phyloP scores from a whole-genome alignment of 2,329 filamentous ascomycete species.

The Blastomyces percursus region DNA sequence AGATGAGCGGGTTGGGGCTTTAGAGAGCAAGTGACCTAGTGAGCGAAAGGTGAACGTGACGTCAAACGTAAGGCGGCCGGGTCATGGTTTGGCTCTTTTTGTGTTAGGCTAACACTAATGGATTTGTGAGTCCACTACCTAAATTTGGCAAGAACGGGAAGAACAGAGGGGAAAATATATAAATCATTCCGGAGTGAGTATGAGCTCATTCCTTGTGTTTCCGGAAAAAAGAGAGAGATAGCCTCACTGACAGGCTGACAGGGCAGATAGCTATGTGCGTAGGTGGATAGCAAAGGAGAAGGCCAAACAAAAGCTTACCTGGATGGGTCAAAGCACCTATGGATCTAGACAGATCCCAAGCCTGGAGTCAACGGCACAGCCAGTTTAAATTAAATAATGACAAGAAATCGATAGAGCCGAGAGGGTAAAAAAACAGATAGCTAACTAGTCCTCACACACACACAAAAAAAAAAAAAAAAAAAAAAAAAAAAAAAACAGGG shows the following conservation, averaged over 20 bases:
- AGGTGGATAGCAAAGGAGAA: neutral
- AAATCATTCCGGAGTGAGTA: neutral
- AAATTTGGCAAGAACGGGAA: neutral
- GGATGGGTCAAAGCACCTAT: neutral
- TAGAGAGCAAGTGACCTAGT: slow-evolving; percentile 1
- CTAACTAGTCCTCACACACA: neutral
- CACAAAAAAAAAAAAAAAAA: no score
- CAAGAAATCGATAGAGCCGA: neutral
- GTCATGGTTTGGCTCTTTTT: neutral
- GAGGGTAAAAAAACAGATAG: neutral
- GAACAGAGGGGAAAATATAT: neutral
- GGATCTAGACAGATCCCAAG: neutral
- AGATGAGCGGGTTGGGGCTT: neutral
- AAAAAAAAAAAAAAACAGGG: neutral
- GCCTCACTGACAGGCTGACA: neutral
- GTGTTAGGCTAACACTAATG: neutral
- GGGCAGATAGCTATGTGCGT: neutral
- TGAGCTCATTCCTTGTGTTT: neutral
- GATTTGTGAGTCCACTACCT: neutral
- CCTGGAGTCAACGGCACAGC: neutral
- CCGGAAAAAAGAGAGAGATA: no score
- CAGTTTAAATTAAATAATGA: neutral
- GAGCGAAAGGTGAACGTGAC: neutral
- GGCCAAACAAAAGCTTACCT: slow-evolving; percentile 1
- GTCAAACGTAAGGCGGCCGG: neutral